Evolutionary conservation across 805 yeast species (phyloP).

Genomic region (Citeromyces nyonsensis): DNA sequence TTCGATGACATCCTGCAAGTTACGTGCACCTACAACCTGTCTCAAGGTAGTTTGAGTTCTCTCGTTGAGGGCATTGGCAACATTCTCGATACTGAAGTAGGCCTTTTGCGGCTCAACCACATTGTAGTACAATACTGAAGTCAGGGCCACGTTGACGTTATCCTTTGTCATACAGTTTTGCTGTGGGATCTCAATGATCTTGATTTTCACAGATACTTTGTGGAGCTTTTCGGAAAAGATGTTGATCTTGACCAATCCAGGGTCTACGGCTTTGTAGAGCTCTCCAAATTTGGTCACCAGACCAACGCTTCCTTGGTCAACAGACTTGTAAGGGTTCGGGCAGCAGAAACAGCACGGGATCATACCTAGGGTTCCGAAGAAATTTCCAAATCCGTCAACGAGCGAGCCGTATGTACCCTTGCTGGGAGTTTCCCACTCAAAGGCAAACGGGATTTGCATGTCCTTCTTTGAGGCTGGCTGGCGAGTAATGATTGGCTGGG

Average conservation of each 20-base stretch:
- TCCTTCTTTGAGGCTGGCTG: constrained; percentile 5
- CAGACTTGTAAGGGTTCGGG: constrained; percentile 42
- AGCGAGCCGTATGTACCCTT: constrained; percentile 20
- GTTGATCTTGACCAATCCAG: constrained; percentile 51
- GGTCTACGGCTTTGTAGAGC: constrained; percentile 47
- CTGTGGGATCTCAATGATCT: constrained; percentile 49
- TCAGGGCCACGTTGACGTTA: constrained; percentile 44
- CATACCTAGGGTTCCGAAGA: constrained; percentile 36
- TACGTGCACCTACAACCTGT: constrained; percentile 54
- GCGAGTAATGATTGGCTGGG: too few species aligned
- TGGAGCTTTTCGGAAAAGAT: constrained; percentile 44
- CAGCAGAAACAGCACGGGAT: constrained; percentile 41
- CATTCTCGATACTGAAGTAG: constrained; percentile 35
- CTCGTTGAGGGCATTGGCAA: constrained; percentile 41
- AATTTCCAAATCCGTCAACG: constrained; percentile 22
- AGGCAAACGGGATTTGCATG: constrained; percentile 11
- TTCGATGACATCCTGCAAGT: constrained; percentile 58
- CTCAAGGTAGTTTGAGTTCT: constrained; percentile 62
- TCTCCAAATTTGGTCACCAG: constrained; percentile 54
- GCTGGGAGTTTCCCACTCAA: constrained; percentile 16
- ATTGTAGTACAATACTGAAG: constrained; percentile 54
- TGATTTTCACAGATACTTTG: constrained; percentile 35
- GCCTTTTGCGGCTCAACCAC: constrained; percentile 57
- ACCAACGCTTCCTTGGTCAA: constrained; percentile 56
- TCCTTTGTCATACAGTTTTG: constrained; percentile 60